These are phyloP conservation scores for Boechera retrofracta DNA, from an alignment of 345 rosid species.

Conservation along the genomic window DNA sequence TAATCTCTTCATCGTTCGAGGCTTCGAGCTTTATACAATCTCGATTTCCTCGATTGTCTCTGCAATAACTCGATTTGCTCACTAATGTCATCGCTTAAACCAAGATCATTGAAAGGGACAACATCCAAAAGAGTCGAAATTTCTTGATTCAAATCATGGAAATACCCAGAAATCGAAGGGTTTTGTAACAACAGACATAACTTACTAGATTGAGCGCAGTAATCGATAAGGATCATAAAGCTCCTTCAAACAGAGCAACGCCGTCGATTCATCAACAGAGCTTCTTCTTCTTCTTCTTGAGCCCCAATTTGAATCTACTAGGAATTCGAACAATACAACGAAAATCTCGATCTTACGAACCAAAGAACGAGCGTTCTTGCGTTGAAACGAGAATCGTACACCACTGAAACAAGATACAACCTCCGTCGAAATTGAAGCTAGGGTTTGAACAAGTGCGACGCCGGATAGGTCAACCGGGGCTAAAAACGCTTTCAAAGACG, in stretches of 20 bases:
- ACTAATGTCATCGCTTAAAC: constrained; percentile 71
- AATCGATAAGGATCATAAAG: constrained; percentile 78
- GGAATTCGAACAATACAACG: constrained; percentile 62
- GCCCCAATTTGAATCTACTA: constrained; percentile 56
- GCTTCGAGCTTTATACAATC: constrained; percentile 51
- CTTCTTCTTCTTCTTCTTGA: constrained; percentile 17
- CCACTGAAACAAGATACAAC: constrained; percentile 60
- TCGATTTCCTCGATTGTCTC: constrained; percentile 63
- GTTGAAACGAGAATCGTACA: constrained; percentile 61
- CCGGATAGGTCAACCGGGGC: constrained; percentile 85
- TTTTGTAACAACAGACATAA: constrained; percentile 89
- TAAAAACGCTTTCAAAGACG: constrained; percentile 77
- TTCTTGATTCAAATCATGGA: constrained; percentile 92
- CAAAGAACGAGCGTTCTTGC: constrained; percentile 75
- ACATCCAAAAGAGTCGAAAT: constrained; percentile 89
- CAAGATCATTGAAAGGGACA: constrained; percentile 61
- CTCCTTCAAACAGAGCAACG: constrained; percentile 82
- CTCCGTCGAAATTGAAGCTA: constrained; percentile 63
- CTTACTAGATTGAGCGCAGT: constrained; percentile 82
- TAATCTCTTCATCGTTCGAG: constrained; percentile 55
- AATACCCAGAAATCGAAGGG: constrained; percentile 83
- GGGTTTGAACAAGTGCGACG: constrained; percentile 65
- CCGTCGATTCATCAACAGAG: constrained; percentile 42
- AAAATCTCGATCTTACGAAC: constrained; percentile 75
- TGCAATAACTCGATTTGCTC: constrained; percentile 81